Conservation (phyloP, 345 rosid species). For the Dimocarpus longan region DNA sequence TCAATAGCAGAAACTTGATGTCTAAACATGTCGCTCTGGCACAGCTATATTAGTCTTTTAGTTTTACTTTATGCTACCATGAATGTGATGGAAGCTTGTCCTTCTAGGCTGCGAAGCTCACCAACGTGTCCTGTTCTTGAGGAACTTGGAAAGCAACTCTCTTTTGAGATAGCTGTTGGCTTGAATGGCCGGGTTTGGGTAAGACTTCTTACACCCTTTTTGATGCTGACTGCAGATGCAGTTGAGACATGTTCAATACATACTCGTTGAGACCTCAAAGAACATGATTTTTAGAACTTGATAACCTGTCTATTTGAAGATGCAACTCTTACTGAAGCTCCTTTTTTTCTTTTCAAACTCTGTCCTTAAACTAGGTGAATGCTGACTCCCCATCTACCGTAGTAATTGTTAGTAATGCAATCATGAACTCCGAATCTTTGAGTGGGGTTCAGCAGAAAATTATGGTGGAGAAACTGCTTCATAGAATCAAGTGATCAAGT, state of each 20-base stretch:
- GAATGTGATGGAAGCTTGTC: background rate
- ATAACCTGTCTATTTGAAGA: background rate
- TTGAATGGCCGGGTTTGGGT: slow-evolving; percentile 86
- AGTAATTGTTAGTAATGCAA: slow-evolving; percentile 61
- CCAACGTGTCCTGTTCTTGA: slow-evolving; percentile 81
- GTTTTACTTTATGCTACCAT: slow-evolving; percentile 3
- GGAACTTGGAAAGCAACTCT: slow-evolving; percentile 73
- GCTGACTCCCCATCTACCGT: slow-evolving; percentile 61
- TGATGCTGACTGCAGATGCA: background rate
- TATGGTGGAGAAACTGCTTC: slow-evolving; percentile 71
- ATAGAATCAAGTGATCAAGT: slow-evolving; percentile 49
- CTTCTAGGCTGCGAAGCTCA: slow-evolving; percentile 65
- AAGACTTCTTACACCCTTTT: slow-evolving; percentile 9
- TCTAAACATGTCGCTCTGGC: background rate
- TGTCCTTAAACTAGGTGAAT: slow-evolving; percentile 43
- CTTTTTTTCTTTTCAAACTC: background rate
- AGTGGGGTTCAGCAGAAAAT: slow-evolving; percentile 72
- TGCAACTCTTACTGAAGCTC: background rate
- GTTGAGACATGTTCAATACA: background rate
- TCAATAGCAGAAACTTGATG: background rate
- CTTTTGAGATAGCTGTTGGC: slow-evolving; percentile 84
- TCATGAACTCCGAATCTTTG: slow-evolving; percentile 69
- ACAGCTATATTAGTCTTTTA: background rate
- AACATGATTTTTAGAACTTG: background rate
- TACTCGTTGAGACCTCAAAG: too few species aligned